phyloP scores from a whole-genome alignment of 495 filamentous ascomycete species.

The Aspergillus bertholletiae region DNA sequence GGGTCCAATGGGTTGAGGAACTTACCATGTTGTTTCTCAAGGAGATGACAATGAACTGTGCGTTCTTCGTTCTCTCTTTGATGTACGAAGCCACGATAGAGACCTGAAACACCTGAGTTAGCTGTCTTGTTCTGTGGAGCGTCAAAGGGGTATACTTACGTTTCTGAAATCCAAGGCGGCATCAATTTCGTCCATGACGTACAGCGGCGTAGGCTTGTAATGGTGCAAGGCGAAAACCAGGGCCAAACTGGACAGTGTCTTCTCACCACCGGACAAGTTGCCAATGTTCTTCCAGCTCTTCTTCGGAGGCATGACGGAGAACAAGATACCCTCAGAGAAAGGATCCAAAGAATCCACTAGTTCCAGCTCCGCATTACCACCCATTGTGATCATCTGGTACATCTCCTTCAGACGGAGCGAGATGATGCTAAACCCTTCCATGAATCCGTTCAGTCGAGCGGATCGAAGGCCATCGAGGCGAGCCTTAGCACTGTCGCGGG shows the following conservation, averaged over 20 bases:
- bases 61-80: conserved; percentile 98
- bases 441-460: conserved; percentile 90
- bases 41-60: conserved; percentile 98
- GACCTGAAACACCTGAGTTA: conserved; percentile 55
- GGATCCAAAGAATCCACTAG: conserved; percentile 93
- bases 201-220: conserved; percentile 95
- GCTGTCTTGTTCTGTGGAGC: not conserved
- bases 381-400: conserved; percentile 99
- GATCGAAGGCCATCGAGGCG: conserved; percentile 88
- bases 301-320: conserved; percentile 98
- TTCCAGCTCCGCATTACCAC: conserved; percentile 95
- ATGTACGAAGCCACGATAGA: conserved; percentile 98
- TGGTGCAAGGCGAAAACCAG: conserved; percentile 97
- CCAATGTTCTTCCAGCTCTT: conserved; percentile 99
- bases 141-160: conserved; percentile 59
- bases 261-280: conserved; percentile 92
- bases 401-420: conserved; percentile 97
- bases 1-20: not conserved
- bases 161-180: conserved; percentile 97
- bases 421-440: conserved; percentile 94
- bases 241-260: conserved; percentile 90
- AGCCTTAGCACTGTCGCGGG: conserved; percentile 82
- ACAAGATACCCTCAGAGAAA: conserved; percentile 94
- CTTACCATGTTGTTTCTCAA: conserved; percentile 91
- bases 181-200: conserved; percentile 99